Base-by-base conservation (phyloP, 768 basidiomycete genomes). In the Suillus subluteus region DNA sequence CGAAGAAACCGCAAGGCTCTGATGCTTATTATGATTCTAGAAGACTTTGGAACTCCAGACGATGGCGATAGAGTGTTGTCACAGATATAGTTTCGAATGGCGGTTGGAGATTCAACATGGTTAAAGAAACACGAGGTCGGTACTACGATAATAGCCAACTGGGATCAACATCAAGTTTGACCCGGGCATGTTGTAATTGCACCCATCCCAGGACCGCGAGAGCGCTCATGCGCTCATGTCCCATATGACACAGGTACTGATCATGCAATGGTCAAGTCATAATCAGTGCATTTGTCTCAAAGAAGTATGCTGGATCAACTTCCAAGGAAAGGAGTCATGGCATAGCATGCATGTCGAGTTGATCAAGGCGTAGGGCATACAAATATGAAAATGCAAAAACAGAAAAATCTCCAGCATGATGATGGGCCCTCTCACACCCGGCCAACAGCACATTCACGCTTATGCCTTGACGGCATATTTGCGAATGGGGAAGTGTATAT, bases 401-500 rank as follows among this genome's bases (percentile, higher is more conserved):
- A 68, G 68, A 72, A 68, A 30, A 64, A 67, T 63, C 68, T 65
- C 65, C 58, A 54, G 62, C 64, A 65, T 62, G 62, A 62, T 62
- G 62, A 58, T 32, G n/a, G 50, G 46, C 58, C 52, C 69, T 61
- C 64, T 55, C 62, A 32, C 63, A 67, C 68, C 72, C 72, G 67
- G 66, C 56, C 69, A 70, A 76, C 70, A 73, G 32, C 72, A 62
- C 46, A 63, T 55, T 59, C 62, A 46, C 71, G 67, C 79, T 88
- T 80, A 91, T 84, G 94, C 95, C 88, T 94, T 96, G 79, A 98
- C 91, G 69, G 96, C 96, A 82, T 91, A 99, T 83, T 96, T 97
- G 80, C 96, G 87, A 77, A 84, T 78, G 44, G 96, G 95, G 86
- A 98, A 98, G 86, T 98, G 96, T 73, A 86, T 85, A 68, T 95